A percentile compares a stretch with the other conserved stretches of the same genome.
phyloP scores from a whole-genome alignment of 257 asterid species.

The Linderniella brevidens region DNA sequence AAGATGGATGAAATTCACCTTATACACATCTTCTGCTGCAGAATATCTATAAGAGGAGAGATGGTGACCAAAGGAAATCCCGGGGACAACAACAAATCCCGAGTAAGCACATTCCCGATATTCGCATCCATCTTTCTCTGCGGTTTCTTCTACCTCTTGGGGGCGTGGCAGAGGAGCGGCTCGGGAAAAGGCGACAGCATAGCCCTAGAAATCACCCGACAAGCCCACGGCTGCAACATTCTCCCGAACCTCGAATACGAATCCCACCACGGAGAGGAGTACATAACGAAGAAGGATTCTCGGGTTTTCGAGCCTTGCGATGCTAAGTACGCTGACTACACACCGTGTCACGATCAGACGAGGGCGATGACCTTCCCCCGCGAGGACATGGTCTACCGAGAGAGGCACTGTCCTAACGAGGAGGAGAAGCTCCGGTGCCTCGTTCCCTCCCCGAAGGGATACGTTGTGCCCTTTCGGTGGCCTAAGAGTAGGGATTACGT shows the following conservation, averaged over 20 bases:
- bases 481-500: constrained; percentile 4
- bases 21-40: too few relatives aligned
- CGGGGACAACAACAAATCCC: too few relatives aligned
- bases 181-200: constrained; percentile 41
- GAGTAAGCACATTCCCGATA: constrained; percentile 3
- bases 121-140: constrained; percentile 32
- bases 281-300: not conserved
- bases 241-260: constrained; percentile 36
- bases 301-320: not conserved
- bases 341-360: constrained; percentile 2
- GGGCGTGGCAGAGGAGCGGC: constrained; percentile 55
- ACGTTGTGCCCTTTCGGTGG: not conserved
- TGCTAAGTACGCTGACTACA: not conserved
- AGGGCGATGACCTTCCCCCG: constrained; percentile 1
- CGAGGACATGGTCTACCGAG: constrained; percentile 2
- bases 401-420: constrained; percentile 1
- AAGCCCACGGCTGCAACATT: constrained; percentile 29
- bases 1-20: too few relatives aligned
- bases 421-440: not conserved
- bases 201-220: constrained; percentile 20
- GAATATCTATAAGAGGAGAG: too few relatives aligned
- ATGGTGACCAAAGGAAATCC: too few relatives aligned
- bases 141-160: constrained; percentile 40
- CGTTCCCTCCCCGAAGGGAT: not conserved
- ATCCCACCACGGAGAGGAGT: constrained; percentile 22